Conservation (phyloP, 2,329 filamentous ascomycete species). For the Fusarium dlaminii region DNA sequence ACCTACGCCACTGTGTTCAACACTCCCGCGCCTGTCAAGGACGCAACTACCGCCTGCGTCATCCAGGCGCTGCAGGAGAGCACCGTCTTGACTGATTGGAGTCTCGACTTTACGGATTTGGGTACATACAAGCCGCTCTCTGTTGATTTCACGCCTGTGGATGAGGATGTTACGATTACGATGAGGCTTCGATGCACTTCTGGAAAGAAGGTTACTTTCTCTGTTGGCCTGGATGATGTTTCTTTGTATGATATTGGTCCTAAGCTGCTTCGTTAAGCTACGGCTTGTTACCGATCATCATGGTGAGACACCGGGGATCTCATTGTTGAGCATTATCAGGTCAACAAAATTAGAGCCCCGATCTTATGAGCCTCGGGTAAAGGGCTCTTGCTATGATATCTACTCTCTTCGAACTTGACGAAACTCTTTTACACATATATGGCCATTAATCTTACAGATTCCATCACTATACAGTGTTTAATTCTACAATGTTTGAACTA, state of each 20-base stretch:
- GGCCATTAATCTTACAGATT: neutral
- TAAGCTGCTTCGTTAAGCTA: neutral
- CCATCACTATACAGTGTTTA: neutral
- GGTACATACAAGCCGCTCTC: neutral
- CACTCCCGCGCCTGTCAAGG: neutral
- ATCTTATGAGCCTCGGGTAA: accelerated
- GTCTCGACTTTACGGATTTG: accelerated
- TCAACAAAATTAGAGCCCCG: accelerated
- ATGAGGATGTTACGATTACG: neutral
- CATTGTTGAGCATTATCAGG: accelerated
- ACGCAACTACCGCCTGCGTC: neutral
- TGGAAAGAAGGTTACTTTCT: neutral
- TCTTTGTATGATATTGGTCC: neutral
- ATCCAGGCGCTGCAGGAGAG: neutral
- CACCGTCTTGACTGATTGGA: neutral
- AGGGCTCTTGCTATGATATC: accelerated
- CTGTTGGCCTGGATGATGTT: neutral
- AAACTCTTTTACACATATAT: neutral
- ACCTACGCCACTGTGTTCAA: neutral
- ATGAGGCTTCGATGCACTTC: neutral
- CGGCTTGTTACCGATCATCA: accelerated
- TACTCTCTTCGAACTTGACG: neutral
- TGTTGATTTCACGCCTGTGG: neutral
- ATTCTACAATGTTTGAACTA: accelerated
- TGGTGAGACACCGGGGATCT: accelerated